A percentile compares a stretch with the other conserved stretches of the same genome.
phyloP scores from a whole-genome alignment of 495 filamentous ascomycete genomes.

The Aspergillus hancockii region DNA sequence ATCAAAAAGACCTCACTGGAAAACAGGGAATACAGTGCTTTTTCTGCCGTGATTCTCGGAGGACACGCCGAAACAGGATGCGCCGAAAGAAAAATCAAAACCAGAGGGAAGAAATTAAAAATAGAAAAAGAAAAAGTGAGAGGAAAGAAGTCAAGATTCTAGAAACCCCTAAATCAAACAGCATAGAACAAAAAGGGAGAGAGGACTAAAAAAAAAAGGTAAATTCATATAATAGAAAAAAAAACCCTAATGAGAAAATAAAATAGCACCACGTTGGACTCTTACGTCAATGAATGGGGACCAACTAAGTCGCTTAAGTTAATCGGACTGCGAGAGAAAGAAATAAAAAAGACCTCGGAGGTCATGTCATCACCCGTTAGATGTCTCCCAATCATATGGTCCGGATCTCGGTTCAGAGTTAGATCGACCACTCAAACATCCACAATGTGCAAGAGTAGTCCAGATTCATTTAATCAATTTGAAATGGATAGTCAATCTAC shows the following conservation, averaged over 20 bases:
- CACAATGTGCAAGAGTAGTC: conserved; percentile 13
- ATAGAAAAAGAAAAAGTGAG: neutral
- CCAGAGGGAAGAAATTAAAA: neutral
- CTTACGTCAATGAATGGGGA: neutral
- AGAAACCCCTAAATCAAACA: too few species aligned
- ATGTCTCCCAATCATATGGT: conserved; percentile 18
- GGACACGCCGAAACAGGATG: neutral
- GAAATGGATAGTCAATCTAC: neutral
- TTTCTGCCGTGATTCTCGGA: neutral
- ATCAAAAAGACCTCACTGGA: neutral
- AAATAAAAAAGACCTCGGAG: too few species aligned
- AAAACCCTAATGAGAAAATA: neutral
- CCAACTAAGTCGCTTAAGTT: neutral
- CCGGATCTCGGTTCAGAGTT: conserved; percentile 20
- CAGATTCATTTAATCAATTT: neutral
- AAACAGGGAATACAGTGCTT: neutral
- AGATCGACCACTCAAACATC: conserved; percentile 12
- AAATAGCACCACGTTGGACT: neutral
- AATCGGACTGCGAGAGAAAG: conserved; percentile 4
- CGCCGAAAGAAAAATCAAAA: neutral
- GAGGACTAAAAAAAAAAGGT: too few species aligned
- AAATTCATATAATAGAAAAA: neutral
- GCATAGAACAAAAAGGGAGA: too few species aligned
- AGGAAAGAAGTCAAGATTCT: too few species aligned
- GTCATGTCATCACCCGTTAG: conserved; percentile 5